Conservation (phyloP, 129 eudicot species). For the Heracleum sosnowskyi region DNA sequence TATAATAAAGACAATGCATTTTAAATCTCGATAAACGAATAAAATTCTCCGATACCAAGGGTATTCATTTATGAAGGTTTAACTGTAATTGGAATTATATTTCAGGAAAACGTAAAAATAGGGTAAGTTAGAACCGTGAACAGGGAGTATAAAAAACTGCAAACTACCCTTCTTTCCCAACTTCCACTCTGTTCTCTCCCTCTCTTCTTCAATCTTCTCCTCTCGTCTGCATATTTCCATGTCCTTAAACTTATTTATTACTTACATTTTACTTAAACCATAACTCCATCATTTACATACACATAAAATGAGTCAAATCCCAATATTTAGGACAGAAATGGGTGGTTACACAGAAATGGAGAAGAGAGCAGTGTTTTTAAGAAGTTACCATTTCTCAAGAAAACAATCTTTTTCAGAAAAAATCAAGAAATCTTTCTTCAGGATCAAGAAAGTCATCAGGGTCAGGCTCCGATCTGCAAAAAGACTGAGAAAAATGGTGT, state of each 20-base stretch:
- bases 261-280: neutral
- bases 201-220: neutral
- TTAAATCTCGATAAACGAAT: no score
- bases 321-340: constrained; percentile 18
- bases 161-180: neutral
- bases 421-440: constrained; percentile 48
- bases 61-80: no score
- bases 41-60: no score
- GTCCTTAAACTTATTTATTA: no score
- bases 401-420: constrained; percentile 50
- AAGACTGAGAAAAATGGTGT: constrained; percentile 39
- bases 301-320: neutral
- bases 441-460: constrained; percentile 56
- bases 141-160: neutral
- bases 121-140: no score
- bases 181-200: neutral
- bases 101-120: no score
- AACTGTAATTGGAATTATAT: no score
- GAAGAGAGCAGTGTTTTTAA: constrained; percentile 71
- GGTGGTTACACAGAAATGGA: constrained; percentile 46
- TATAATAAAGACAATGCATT: no score
- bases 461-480: constrained; percentile 43
- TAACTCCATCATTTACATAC: neutral
- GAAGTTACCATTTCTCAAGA: constrained; percentile 79
- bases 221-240: neutral